A percentile compares a stretch with the other conserved stretches of the same genome.
Conservation (phyloP, 179 eudicot species). For the Dionaea muscipula region DNA sequence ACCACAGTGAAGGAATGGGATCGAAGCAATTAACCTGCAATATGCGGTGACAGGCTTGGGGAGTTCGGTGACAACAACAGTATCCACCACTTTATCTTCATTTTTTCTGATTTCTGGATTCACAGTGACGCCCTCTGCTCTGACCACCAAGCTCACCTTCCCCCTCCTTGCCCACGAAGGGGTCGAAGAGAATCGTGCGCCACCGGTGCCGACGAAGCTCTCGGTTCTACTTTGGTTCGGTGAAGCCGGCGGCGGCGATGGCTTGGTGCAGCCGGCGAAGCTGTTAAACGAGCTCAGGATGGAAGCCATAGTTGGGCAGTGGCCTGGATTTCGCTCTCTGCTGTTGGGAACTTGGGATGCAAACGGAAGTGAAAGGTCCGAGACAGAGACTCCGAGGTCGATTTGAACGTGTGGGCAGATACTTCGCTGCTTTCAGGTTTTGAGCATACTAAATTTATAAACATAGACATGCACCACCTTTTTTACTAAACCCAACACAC, state of each 20-base stretch:
- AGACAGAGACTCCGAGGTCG: no score
- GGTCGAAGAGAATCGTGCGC: background rate
- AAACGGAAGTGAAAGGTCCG: no score
- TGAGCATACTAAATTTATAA: no score
- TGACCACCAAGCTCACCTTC: constrained; percentile 31
- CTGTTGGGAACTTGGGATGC: no score
- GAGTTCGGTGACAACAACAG: constrained; percentile 65
- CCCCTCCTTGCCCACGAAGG: constrained; percentile 9
- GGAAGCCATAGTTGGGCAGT: no score
- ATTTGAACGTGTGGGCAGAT: no score
- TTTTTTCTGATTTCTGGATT: constrained; percentile 71
- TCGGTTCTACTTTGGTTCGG: constrained; percentile 5
- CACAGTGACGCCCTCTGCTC: constrained; percentile 41
- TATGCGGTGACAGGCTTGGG: constrained; percentile 76
- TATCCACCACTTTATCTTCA: constrained; percentile 77
- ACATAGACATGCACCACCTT: background rate
- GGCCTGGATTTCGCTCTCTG: no score
- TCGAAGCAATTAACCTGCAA: constrained; percentile 60
- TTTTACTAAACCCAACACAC: background rate
- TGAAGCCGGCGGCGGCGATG: constrained; percentile 1
- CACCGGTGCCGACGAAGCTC: background rate
- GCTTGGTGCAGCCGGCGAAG: constrained; percentile 8
- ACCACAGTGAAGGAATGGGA: no score
- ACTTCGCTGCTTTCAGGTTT: no score
- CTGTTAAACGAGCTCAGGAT: no score